Base-by-base conservation (phyloP, 805 yeast species). In the Hanseniaspora opuntiae region DNA sequence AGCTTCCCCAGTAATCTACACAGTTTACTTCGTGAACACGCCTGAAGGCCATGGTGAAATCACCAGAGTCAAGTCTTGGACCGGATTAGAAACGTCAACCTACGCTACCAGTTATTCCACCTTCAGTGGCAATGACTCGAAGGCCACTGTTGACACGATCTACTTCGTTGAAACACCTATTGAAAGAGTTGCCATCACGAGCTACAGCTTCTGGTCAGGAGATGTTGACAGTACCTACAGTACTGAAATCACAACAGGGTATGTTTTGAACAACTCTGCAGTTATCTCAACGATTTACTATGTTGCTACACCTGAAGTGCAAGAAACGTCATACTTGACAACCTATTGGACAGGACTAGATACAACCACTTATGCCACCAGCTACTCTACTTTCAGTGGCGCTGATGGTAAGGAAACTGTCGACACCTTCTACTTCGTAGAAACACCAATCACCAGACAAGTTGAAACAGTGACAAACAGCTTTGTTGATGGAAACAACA, bases 271-370 rank as follows among this genome's bases (percentile, higher is more conserved):
- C 7, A 28, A 28, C 32, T 28, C 32, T 10, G 32, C 32, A 14
- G 54, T 56, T 11, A 55, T 56, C 32, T 52, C 56, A 12, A 58
- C 60, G 1, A 40, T 58, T 35, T 58, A 58, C 56, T 47, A 38
- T 39, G 59, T 59, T 19, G 57, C 56, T 22, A 58, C 60, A 4
- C 62, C 60, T 24, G 36, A 52, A 52, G 40, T 24, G 8, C 50
- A 52, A 38, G 50, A 19, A 30, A 50, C 48, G 1, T 22, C 36
- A 11, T 28, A 5, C 19, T 8, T 3, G 25, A 42, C 46, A 2
- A 11, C n/a, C 35, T 52, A 38, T 28, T 52, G 51, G 51, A 45
- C 55, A 5, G 51, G 50, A 3, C 35, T 40, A n/a, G 24, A 32
- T 12, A 39, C 55, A 5, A 25, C 52, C 9, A 58, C 59, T 7